Conservation (phyloP, 495 filamentous ascomycete genomes). For the Bacidia rubella region DNA sequence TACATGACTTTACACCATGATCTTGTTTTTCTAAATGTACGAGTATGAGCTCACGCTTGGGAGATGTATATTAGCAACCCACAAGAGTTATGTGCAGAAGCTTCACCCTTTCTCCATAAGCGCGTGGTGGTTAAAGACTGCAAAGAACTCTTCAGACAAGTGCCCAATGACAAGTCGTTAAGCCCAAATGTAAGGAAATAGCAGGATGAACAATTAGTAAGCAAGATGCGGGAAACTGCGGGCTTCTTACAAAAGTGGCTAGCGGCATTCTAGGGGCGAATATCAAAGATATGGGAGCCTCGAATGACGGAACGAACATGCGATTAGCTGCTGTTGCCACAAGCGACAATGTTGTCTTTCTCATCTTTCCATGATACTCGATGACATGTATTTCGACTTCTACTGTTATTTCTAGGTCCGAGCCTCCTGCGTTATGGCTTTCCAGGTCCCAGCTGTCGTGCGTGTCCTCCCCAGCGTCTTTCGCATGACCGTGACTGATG, state of each 20-base stretch:
- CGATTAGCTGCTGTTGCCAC: background rate
- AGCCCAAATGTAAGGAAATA: too few relatives aligned
- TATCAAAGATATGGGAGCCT: background rate
- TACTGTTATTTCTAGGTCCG: background rate
- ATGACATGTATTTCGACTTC: background rate
- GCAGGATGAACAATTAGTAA: too few relatives aligned
- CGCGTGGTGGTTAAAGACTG: too few relatives aligned
- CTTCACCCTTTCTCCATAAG: too few relatives aligned
- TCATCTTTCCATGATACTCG: background rate
- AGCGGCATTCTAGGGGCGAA: background rate
- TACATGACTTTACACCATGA: too few relatives aligned
- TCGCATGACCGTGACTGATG: slow-evolving; percentile 10
- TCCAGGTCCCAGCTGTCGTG: slow-evolving; percentile 30
- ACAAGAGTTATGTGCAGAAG: too few relatives aligned
- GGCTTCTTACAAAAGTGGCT: background rate
- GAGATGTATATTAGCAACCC: too few relatives aligned
- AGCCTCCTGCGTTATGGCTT: slow-evolving; percentile 29
- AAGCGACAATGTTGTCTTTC: background rate
- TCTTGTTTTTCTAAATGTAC: too few relatives aligned
- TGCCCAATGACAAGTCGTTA: too few relatives aligned
- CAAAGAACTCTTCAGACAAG: too few relatives aligned
- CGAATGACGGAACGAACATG: background rate
- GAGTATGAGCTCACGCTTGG: too few relatives aligned
- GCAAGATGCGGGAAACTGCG: too few relatives aligned
- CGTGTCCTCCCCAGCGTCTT: slow-evolving; percentile 21